Evolutionary conservation across 2,329 filamentous ascomycete species (phyloP).

Genomic region (Colletotrichum lupini): DNA sequence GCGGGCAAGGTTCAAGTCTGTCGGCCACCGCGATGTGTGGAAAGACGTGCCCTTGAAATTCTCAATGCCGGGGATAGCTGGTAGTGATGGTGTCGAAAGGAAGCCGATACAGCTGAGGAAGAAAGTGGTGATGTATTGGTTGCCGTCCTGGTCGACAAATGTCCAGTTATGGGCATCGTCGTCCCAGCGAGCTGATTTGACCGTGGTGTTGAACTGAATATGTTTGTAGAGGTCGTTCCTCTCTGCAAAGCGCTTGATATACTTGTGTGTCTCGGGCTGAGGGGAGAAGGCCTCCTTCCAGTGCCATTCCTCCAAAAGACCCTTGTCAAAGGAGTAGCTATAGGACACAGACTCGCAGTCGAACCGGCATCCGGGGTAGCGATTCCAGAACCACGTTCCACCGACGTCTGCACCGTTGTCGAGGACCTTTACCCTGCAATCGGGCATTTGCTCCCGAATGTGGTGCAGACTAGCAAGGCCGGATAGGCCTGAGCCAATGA

Average conservation of each 20-base stretch:
- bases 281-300: slow-evolving; percentile 24
- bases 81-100: slow-evolving; percentile 45
- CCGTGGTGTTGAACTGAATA: background rate
- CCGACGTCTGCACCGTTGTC: slow-evolving; percentile 57
- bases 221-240: background rate
- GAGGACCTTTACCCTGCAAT: slow-evolving; percentile 38
- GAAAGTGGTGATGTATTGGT: slow-evolving; percentile 3
- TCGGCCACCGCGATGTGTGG: slow-evolving; percentile 38
- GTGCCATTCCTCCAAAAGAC: slow-evolving; percentile 17
- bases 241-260: background rate
- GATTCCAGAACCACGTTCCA: slow-evolving; percentile 63
- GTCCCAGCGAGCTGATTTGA: slow-evolving; percentile 1
- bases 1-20: slow-evolving; percentile 15
- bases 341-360: slow-evolving; percentile 52
- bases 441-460: slow-evolving; percentile 19
- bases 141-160: slow-evolving; percentile 8
- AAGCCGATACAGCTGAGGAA: slow-evolving; percentile 33
- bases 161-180: background rate
- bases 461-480: slow-evolving; percentile 26
- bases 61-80: slow-evolving; percentile 43
- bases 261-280: slow-evolving; percentile 11
- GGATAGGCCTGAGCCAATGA: slow-evolving; percentile 24
- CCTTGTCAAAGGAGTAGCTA: slow-evolving; percentile 15
- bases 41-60: slow-evolving; percentile 34
- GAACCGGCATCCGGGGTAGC: slow-evolving; percentile 62